Conservation (phyloP, 2,329 filamentous ascomycete genomes). For the Alternaria sp. region DNA sequence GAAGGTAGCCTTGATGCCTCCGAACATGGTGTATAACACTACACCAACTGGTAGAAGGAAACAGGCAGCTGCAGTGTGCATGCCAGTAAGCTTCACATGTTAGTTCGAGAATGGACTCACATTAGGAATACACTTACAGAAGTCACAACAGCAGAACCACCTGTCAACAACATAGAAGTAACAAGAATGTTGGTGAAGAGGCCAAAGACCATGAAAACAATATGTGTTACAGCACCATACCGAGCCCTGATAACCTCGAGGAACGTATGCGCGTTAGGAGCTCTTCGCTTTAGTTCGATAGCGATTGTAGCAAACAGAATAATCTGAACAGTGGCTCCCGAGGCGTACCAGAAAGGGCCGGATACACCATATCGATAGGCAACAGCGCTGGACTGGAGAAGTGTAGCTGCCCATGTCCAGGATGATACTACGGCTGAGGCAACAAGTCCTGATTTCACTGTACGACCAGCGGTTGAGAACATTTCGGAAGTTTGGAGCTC, state of each 20-base stretch:
- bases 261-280: constrained; percentile 86
- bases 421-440: constrained; percentile 90
- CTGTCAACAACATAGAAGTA: constrained; percentile 87
- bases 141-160: constrained; percentile 74
- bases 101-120: constrained; percentile 48
- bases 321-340: constrained; percentile 63
- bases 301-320: constrained; percentile 89
- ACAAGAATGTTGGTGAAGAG: constrained; percentile 85
- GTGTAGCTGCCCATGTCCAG: constrained; percentile 91
- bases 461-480: constrained; percentile 88
- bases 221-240: constrained; percentile 77
- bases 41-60: constrained; percentile 85
- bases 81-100: constrained; percentile 71
- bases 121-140: constrained; percentile 26
- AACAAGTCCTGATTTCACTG: constrained; percentile 88
- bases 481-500: constrained; percentile 91
- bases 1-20: constrained; percentile 75
- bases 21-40: constrained; percentile 77
- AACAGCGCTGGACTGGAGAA: constrained; percentile 81
- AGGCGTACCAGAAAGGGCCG: constrained; percentile 74
- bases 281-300: constrained; percentile 86
- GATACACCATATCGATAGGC: constrained; percentile 80
- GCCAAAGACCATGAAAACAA: constrained; percentile 83
- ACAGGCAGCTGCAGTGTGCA: constrained; percentile 81
- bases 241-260: constrained; percentile 84